Conservation (phyloP, 2,329 filamentous ascomycete species). For the Beauveria varroae region DNA sequence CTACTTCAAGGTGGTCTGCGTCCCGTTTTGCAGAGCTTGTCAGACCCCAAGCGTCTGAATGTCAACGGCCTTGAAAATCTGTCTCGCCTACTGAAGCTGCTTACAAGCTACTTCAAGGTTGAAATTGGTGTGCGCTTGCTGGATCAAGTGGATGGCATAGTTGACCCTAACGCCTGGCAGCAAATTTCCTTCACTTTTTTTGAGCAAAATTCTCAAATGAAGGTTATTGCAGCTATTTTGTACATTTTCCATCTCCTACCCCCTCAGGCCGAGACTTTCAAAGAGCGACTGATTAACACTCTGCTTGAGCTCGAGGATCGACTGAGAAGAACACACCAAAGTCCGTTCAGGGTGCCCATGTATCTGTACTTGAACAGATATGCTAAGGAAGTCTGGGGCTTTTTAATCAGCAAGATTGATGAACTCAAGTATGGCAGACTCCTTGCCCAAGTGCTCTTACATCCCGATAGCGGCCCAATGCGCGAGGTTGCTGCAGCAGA, state of each 20-base stretch:
- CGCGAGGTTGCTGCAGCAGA: constrained; percentile 68
- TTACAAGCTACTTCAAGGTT: constrained; percentile 98
- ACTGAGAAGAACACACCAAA: constrained; percentile 78
- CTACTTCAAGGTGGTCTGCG: constrained; percentile 87
- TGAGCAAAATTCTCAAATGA: constrained; percentile 88
- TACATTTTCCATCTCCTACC: constrained; percentile 97
- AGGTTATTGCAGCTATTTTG: constrained; percentile 88
- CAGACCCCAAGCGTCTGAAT: constrained; percentile 84
- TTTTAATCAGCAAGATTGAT: constrained; percentile 71
- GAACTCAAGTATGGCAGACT: constrained; percentile 86
- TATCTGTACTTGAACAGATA: constrained; percentile 94
- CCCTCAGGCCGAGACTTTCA: constrained; percentile 80
- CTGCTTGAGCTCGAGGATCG: constrained; percentile 84
- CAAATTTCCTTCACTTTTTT: constrained; percentile 92
- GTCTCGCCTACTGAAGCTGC: constrained; percentile 76
- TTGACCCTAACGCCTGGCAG: constrained; percentile 71
- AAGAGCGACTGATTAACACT: constrained; percentile 80
- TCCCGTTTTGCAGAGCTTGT: constrained; percentile 92
- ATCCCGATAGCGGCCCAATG: constrained; percentile 66
- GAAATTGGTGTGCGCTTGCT: constrained; percentile 91
- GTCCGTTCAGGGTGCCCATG: constrained; percentile 82
- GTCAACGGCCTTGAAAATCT: constrained; percentile 87
- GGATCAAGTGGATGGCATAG: constrained; percentile 87
- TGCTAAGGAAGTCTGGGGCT: constrained; percentile 75
- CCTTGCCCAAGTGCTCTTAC: constrained; percentile 75